Conservation (phyloP, 1,284 basidiomycete species). For the Coniferiporia sulphurascens region DNA sequence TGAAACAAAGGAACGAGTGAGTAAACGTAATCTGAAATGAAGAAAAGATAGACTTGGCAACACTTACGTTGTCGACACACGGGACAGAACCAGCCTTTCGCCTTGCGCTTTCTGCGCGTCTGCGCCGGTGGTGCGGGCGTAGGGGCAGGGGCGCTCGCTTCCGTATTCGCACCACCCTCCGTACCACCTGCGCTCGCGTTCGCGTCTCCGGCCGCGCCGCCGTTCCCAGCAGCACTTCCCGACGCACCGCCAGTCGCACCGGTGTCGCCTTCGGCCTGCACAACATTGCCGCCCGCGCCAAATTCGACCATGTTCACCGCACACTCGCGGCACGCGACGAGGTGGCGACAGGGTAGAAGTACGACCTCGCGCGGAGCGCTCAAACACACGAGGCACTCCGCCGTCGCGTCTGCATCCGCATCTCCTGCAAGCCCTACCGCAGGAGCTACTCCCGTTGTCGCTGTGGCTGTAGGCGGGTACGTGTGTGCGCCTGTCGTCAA, state of each 20-base stretch:
- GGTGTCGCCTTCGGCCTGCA: conserved; percentile 46
- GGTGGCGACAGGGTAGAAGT: conserved; percentile 82
- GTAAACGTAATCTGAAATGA: not conserved
- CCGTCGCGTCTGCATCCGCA: conserved; percentile 69
- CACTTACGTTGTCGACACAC: conserved; percentile 83
- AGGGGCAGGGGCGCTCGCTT: conserved; percentile 18
- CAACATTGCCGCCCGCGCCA: conserved; percentile 82
- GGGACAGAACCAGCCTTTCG: conserved; percentile 93
- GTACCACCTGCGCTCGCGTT: conserved; percentile 19
- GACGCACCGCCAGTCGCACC: conserved; percentile 9
- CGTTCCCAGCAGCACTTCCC: conserved; percentile 14
- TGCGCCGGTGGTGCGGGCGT: conserved; percentile 17
- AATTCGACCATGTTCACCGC: conserved; percentile 94
- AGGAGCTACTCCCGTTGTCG: conserved; percentile 18
- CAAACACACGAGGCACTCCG: conserved; percentile 86
- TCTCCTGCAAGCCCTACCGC: conserved; percentile 20
- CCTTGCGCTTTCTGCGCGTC: conserved; percentile 76
- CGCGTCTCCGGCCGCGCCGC: conserved; percentile 20
- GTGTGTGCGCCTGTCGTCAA: conserved; percentile 35
- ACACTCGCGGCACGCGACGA: conserved; percentile 89
- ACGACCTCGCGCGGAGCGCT: conserved; percentile 85
- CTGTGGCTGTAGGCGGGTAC: conserved; percentile 34
- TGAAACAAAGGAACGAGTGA: conserved; percentile 11
- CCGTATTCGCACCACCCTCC: conserved; percentile 18
- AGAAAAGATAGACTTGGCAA: conserved; percentile 6